These are phyloP conservation scores for Magnusiomyces tetraspermus DNA, from an alignment of 1,139 yeast species.

Conservation along the genomic window DNA sequence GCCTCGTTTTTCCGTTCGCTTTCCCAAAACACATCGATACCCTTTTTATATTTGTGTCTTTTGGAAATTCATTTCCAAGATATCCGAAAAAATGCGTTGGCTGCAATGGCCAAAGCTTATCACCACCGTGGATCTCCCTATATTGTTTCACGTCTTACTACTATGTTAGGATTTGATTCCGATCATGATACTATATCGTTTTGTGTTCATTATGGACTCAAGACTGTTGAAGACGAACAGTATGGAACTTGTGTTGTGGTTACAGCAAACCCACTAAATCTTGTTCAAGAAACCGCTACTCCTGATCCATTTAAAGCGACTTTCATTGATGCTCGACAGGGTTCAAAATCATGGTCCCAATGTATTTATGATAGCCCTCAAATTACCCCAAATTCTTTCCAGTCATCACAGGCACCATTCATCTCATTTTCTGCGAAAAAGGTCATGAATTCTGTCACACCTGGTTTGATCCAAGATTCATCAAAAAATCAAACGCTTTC, in stretches of 20 bases:
- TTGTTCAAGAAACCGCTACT: slow-evolving; percentile 38
- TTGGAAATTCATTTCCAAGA: slow-evolving; percentile 76
- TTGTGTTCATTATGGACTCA: slow-evolving; percentile 56
- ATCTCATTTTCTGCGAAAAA: neutral
- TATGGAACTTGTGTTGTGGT: slow-evolving; percentile 42
- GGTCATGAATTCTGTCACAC: neutral
- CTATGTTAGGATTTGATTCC: slow-evolving; percentile 58
- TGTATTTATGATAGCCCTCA: slow-evolving; percentile 36
- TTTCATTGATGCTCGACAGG: slow-evolving; percentile 44
- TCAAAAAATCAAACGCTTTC: neutral
- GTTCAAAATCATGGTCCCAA: slow-evolving; percentile 23
- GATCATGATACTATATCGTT: slow-evolving; percentile 45
- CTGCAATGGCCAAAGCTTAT: slow-evolving; percentile 55
- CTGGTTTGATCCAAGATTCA: neutral
- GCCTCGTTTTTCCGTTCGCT: slow-evolving; percentile 53
- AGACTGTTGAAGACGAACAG: slow-evolving; percentile 36
- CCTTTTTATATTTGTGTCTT: slow-evolving; percentile 64
- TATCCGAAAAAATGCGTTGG: slow-evolving; percentile 65
- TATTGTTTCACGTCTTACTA: slow-evolving; percentile 39
- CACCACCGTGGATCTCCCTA: slow-evolving; percentile 68
- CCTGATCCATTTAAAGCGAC: slow-evolving; percentile 46
- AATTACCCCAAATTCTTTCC: neutral
- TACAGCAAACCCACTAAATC: slow-evolving; percentile 42
- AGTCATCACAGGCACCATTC: neutral
- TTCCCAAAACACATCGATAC: slow-evolving; percentile 43